These are phyloP conservation scores for Neurospora intermedia DNA, from an alignment of 495 filamentous ascomycete genomes.

Conservation along the genomic window DNA sequence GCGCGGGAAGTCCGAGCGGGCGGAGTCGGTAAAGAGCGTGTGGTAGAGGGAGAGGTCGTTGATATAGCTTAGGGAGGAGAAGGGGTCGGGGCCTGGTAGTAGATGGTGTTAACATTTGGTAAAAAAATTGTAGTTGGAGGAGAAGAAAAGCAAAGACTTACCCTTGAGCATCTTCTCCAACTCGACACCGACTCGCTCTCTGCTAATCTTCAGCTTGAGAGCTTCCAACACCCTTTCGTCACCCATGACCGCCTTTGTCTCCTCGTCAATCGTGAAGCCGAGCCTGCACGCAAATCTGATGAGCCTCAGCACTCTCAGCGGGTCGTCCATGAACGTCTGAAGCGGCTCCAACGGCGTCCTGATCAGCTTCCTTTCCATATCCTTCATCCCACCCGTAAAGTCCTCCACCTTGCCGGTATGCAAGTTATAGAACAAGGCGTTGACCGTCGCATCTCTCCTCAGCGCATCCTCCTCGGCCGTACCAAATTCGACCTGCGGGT, in stretches of 20 bases:
- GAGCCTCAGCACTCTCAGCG: conserved; percentile 76
- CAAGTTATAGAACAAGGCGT: conserved; percentile 93
- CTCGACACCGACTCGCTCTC: conserved; percentile 77
- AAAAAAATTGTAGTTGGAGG: neutral
- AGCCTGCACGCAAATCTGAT: conserved; percentile 84
- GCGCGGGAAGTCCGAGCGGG: conserved; percentile 20
- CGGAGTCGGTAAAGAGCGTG: conserved; percentile 68
- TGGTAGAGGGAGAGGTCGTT: conserved; percentile 64
- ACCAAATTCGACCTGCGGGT: conserved; percentile 88
- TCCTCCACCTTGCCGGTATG: conserved; percentile 71
- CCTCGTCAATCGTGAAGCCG: conserved; percentile 60
- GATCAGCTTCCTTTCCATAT: conserved; percentile 62
- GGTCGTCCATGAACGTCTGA: conserved; percentile 93
- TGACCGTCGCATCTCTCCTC: conserved; percentile 86
- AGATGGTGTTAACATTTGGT: neutral
- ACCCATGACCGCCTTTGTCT: conserved; percentile 63
- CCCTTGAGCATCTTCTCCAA: conserved; percentile 84
- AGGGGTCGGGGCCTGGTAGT: conserved; percentile 54
- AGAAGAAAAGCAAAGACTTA: conserved; percentile 14
- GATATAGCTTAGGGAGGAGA: conserved; percentile 56
- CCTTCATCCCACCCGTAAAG: conserved; percentile 66
- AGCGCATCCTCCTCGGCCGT: conserved; percentile 83
- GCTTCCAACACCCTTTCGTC: conserved; percentile 60
- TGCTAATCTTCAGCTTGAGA: conserved; percentile 80
- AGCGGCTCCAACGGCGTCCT: conserved; percentile 81